Evolutionary conservation across 768 basidiomycete genomes (phyloP), one percentile per base, ranked within the genome.

Genomic region (Dacryopinax primogenitus): DNA sequence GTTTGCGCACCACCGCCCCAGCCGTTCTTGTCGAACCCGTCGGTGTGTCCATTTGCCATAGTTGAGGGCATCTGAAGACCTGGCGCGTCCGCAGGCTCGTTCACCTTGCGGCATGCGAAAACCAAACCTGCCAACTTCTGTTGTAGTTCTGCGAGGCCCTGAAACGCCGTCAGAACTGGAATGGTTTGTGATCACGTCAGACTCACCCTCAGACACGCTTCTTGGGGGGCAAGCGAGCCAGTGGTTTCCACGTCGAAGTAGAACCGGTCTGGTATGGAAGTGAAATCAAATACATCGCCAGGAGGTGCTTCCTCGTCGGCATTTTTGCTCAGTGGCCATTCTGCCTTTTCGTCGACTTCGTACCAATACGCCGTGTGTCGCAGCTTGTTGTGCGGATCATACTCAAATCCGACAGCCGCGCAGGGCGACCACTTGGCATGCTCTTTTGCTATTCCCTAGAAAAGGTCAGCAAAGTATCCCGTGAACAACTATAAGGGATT

Each of bases 381-480:
- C 33, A 99, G 80, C 74, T 92, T 92, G 78, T 99, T 99, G 79
- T 97, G 83, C 13, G 96, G 96, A 75, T 99, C 96, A 68, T 99
- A 99, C 77, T 99, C 96, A 69, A 95, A 98, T 7, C 87, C 84
- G 18, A 99, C 86, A 7, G 96, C 92, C 1, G 92, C 89, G 67
- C 93, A 90, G 13, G 96, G 95, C 0, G 92, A 95, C 92, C 95
- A 99, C 77, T 99, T 99, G 13, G 96, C 93, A 73, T 99, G 96
- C 74, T 96, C 92, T 79, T 97, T 97, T 2, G 95, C 92, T 66
- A 96, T 87, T 41, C 95, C 95, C 95, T 97, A 71, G 28, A 9
- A n/a, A 35, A 62, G 33, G 51, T 9, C 33, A 11, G 37, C 28
- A 9, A n/a, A n/a, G n/a, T n/a, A n/a, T n/a, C n/a, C n/a, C n/a